Percentiles rank a stretch among this genome's conserved stretches.
Evolutionary conservation across 805 yeast species (phyloP).

Genomic region (Debaryomyces castellii): DNA sequence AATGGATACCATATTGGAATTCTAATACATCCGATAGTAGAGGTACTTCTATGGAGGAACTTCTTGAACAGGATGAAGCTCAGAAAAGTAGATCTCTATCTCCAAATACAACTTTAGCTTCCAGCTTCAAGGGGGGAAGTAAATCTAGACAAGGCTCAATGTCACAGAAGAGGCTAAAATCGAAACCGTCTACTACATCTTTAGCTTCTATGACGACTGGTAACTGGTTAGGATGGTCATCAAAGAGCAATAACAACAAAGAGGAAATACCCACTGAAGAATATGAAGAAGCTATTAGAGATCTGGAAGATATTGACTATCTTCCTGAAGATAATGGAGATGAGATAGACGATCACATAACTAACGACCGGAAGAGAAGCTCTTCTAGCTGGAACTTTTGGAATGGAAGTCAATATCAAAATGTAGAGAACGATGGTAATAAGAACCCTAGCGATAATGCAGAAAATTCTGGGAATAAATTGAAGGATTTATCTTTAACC

Average conservation of each 20-base stretch:
- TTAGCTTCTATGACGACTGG: constrained; percentile 23
- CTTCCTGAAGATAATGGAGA: constrained; percentile 26
- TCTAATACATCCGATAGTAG: constrained; percentile 1
- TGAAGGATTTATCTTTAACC: constrained; percentile 12
- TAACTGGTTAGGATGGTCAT: constrained; percentile 28
- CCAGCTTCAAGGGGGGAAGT: background rate
- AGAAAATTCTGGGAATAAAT: constrained; percentile 7
- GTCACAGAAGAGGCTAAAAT: constrained; percentile 1
- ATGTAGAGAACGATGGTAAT: constrained; percentile 7
- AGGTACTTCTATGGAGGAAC: background rate
- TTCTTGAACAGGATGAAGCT: background rate
- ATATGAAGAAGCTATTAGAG: constrained; percentile 3
- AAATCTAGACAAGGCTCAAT: background rate
- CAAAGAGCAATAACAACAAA: constrained; percentile 5
- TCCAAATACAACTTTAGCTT: background rate
- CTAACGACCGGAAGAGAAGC: constrained; percentile 19
- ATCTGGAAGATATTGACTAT: constrained; percentile 11
- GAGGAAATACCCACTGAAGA: constrained; percentile 6
- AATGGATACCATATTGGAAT: constrained; percentile 7
- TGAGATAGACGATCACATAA: constrained; percentile 32
- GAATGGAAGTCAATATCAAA: constrained; percentile 16
- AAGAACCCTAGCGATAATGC: background rate
- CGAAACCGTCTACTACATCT: constrained; percentile 22
- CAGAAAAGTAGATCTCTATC: background rate
- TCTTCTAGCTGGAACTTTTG: constrained; percentile 36